These are phyloP conservation scores for Aquilaria agallochum DNA, from an alignment of 441 rosid species.

Conservation along the genomic window DNA sequence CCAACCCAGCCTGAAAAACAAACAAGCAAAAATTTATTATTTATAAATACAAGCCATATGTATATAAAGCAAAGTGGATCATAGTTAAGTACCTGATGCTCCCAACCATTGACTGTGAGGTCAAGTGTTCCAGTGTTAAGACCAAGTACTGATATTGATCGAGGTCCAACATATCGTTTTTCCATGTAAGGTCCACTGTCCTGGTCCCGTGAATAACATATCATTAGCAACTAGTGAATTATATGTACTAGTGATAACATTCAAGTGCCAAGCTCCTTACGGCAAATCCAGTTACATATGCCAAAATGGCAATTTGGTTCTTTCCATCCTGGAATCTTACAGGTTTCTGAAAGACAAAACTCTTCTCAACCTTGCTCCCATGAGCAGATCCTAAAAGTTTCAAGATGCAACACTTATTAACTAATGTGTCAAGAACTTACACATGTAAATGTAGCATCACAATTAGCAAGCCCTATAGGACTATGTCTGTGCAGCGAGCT, in stretches of 20 bases:
- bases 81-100: constrained; percentile 39
- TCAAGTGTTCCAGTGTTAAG: constrained; percentile 75
- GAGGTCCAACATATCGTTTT: constrained; percentile 65
- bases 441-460: too few species aligned
- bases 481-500: too few species aligned
- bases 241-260: not conserved
- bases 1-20: constrained; percentile 39
- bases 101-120: constrained; percentile 50
- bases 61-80: not conserved
- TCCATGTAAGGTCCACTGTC: constrained; percentile 84
- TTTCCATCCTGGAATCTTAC: constrained; percentile 35
- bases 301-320: constrained; percentile 40
- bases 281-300: constrained; percentile 44
- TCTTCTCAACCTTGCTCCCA: constrained; percentile 71
- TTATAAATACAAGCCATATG: not conserved
- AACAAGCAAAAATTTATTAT: not conserved
- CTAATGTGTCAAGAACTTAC: too few species aligned
- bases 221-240: not conserved
- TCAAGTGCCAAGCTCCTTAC: constrained; percentile 27
- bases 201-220: constrained; percentile 22
- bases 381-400: constrained; percentile 41
- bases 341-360: constrained; percentile 46
- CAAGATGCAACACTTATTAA: too few species aligned
- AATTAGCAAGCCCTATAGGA: too few species aligned
- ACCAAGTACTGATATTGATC: constrained; percentile 49